Base-by-base conservation (phyloP, 2,329 filamentous ascomycete species). In the Colletotrichum magnum region DNA sequence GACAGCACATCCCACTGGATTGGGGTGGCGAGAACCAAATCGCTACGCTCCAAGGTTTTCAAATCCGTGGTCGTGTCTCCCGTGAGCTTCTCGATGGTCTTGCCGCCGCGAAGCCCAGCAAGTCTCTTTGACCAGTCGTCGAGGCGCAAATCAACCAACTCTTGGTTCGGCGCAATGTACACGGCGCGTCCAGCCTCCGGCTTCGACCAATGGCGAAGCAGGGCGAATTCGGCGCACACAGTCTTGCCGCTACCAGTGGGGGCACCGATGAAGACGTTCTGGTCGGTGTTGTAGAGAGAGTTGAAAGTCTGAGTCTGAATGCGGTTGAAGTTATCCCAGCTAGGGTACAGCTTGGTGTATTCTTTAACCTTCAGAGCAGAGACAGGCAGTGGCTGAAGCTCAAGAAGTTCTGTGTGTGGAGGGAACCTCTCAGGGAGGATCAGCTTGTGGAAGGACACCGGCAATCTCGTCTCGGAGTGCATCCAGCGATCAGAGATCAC, bases 241-340 rank as follows among this genome's bases (percentile, higher is more conserved):
- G 96, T 98, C 87, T 99, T 99, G 68, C 96, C 96, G 77, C 94
- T 97, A 51, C 96, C 95, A 9, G 95, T 95, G 1, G 96, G 92
- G n/a, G 95, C 92, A 53, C 94, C 95, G 72, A 99, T 84, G 72
- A 99, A 94, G 24, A 98, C 94, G 75, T 97, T 98, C 75, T 98
- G 94, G 77, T 98, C 93, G 0, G 93, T 93, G 56, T 93, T 92
- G 78, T 94, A 98, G 0, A 99, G 84, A 1, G 95, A 94, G 77
- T 97, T 97, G 85, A 98, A 99, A 0, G 94, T 94, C 79, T 99
- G 96, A 0, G 96, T 98, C 80, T 99, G 97, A 13, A 99, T 93
- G 79, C 96, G 96, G 84, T 99, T 99, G 86, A 99, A 99, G 71
- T 93, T 90, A 64, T 90, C 88, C 90, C 94, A 97, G 36, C 92